A percentile compares a stretch with the other conserved stretches of the same genome.
Conservation (phyloP, 441 rosid genomes). For the Pelargonium fulgidum region DNA sequence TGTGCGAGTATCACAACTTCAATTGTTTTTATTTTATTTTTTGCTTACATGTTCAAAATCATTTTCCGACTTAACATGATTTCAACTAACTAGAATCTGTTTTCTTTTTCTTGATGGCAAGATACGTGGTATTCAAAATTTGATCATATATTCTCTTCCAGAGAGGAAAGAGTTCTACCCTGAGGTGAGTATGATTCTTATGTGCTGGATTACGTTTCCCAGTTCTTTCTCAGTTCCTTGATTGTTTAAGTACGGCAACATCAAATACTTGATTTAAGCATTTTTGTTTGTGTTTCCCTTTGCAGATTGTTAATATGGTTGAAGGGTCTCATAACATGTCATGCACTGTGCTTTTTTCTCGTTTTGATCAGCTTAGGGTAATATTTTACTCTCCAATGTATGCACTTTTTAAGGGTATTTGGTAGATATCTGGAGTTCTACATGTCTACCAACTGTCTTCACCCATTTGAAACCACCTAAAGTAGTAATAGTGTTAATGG, state of each 20-base stretch:
- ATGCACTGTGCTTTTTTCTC: conserved; percentile 73
- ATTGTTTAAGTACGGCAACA: neutral
- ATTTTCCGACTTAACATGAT: neutral
- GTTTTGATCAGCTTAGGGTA: conserved; percentile 69
- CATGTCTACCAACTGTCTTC: too few species aligned
- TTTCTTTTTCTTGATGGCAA: conserved; percentile 28
- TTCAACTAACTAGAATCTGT: conserved; percentile 3
- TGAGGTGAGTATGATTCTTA: conserved; percentile 44
- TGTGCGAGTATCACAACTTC: neutral
- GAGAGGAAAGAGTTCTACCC: conserved; percentile 92
- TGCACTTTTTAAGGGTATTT: too few species aligned
- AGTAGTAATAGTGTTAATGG: neutral
- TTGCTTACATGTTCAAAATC: neutral
- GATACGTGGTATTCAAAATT: conserved; percentile 82
- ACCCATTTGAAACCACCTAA: too few species aligned
- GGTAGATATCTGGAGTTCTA: neutral
- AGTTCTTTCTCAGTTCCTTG: neutral
- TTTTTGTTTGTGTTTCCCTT: conserved; percentile 8
- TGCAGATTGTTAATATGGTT: conserved; percentile 82
- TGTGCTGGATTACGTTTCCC: neutral
- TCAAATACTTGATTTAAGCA: neutral
- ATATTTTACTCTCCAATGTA: conserved; percentile 7
- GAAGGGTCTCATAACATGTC: conserved; percentile 60
- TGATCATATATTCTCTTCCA: conserved; percentile 83
- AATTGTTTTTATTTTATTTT: neutral